Evolutionary conservation across 2,329 filamentous ascomycete species (phyloP).

Genomic region (Boeremia exigua): DNA sequence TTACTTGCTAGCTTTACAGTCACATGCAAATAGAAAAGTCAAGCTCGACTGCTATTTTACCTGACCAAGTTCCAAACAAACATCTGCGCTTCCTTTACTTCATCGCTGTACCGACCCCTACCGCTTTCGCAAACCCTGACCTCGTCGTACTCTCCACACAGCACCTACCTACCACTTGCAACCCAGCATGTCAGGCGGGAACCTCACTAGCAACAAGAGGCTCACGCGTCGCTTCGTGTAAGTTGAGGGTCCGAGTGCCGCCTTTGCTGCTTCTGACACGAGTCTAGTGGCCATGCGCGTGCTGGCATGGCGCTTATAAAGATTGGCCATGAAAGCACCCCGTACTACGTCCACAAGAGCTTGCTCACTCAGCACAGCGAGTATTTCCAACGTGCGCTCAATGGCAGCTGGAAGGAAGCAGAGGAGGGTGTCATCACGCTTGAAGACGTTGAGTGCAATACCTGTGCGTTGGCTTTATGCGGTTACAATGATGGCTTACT

Average conservation of each 20-base stretch:
- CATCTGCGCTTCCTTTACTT: too few relatives aligned
- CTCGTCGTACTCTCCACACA: neutral
- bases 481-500: neutral
- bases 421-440: conserved; percentile 14
- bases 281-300: neutral
- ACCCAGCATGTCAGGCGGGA: neutral
- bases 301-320: neutral
- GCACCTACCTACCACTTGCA: too few relatives aligned
- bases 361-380: conserved; percentile 22
- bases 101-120: too few relatives aligned
- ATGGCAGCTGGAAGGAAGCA: conserved; percentile 20
- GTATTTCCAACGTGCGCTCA: conserved; percentile 25
- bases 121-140: neutral
- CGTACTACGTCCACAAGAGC: conserved; percentile 19
- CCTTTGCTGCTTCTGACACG: neutral
- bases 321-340: conserved; percentile 8
- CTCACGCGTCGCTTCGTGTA: too few relatives aligned
- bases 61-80: too few relatives aligned
- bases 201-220: neutral
- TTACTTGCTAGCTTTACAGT: too few relatives aligned
- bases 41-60: too few relatives aligned
- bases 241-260: neutral
- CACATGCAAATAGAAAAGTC: too few relatives aligned
- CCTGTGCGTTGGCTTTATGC: neutral
- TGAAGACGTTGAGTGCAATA: conserved; percentile 16